phyloP scores from a whole-genome alignment of 2,329 filamentous ascomycete species.

The Epicoccum nigrum region DNA sequence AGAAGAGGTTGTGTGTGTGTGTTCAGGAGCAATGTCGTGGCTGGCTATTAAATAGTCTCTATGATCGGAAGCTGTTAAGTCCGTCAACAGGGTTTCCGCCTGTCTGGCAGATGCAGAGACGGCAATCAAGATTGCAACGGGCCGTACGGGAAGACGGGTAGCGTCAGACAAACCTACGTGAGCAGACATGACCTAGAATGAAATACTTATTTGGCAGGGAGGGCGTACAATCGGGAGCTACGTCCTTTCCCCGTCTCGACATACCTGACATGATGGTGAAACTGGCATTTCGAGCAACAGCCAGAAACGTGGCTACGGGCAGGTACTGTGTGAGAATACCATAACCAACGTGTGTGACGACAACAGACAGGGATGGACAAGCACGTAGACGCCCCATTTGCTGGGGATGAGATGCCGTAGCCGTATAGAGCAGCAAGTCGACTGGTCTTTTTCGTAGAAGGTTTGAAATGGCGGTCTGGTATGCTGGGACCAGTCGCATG shows the following conservation, averaged over 20 bases:
- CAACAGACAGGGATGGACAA: conserved; percentile 23
- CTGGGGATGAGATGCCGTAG: conserved; percentile 23
- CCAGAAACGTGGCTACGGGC: conserved; percentile 39
- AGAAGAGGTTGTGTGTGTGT: conserved; percentile 4
- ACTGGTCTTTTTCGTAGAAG: conserved; percentile 21
- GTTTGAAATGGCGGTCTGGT: conserved; percentile 39
- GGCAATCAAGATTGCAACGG: conserved; percentile 39
- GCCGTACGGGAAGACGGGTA: conserved; percentile 45
- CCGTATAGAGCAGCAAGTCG: conserved; percentile 17
- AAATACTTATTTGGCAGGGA: conserved; percentile 25
- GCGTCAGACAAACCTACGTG: conserved; percentile 31
- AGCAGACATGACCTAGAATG: conserved; percentile 36
- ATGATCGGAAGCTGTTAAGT: conserved; percentile 17
- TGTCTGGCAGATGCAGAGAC: conserved; percentile 34
- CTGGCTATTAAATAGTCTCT: conserved; percentile 39
- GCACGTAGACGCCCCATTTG: conserved; percentile 15
- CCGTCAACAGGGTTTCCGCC: conserved; percentile 28
- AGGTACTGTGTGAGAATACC: conserved; percentile 14
- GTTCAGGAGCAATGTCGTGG: conserved; percentile 22
- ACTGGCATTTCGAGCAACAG: conserved; percentile 26
- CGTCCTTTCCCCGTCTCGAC: conserved; percentile 21
- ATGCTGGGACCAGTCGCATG: conserved; percentile 18
- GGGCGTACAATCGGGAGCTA: conserved; percentile 27
- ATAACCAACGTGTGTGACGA: conserved; percentile 24
- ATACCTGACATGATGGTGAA: conserved; percentile 20